Evolutionary conservation across 306 rosid genomes (phyloP).

Genomic region (Boehmeria nivea): DNA sequence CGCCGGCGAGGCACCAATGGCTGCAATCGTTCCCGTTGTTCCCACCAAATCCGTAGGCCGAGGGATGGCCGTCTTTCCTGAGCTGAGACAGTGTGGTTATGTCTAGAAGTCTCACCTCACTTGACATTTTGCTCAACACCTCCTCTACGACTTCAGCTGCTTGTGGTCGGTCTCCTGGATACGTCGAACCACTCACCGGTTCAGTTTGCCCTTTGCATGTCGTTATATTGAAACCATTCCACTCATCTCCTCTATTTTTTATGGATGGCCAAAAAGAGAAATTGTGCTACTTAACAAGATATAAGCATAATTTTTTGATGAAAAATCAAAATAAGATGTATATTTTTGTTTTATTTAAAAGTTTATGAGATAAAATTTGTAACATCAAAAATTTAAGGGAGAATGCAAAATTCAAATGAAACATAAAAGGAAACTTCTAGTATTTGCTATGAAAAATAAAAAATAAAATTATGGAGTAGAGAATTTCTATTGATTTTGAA

Average conservation of each 20-base stretch:
- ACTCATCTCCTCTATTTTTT: conserved; percentile 21
- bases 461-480: too few relatives aligned
- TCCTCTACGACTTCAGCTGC: conserved; percentile 14
- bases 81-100: conserved; percentile 28
- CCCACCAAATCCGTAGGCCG: conserved; percentile 18
- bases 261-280: not conserved
- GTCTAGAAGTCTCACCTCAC: conserved; percentile 15
- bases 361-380: too few relatives aligned
- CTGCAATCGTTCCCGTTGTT: conserved; percentile 26
- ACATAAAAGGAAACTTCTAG: too few relatives aligned
- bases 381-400: too few relatives aligned
- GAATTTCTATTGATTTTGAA: too few relatives aligned
- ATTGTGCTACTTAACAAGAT: too few relatives aligned
- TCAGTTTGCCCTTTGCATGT: conserved; percentile 26
- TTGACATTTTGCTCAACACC: conserved; percentile 17
- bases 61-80: conserved; percentile 36
- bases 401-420: too few relatives aligned
- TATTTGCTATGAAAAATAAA: too few relatives aligned
- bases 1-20: conserved; percentile 40
- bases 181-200: conserved; percentile 15
- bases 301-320: too few relatives aligned
- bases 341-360: too few relatives aligned
- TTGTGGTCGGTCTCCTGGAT: conserved; percentile 13
- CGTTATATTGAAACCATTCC: conserved; percentile 10
- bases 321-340: too few relatives aligned